Evolutionary conservation across 345 rosid species (phyloP).

Genomic region (Theobroma cacao): DNA sequence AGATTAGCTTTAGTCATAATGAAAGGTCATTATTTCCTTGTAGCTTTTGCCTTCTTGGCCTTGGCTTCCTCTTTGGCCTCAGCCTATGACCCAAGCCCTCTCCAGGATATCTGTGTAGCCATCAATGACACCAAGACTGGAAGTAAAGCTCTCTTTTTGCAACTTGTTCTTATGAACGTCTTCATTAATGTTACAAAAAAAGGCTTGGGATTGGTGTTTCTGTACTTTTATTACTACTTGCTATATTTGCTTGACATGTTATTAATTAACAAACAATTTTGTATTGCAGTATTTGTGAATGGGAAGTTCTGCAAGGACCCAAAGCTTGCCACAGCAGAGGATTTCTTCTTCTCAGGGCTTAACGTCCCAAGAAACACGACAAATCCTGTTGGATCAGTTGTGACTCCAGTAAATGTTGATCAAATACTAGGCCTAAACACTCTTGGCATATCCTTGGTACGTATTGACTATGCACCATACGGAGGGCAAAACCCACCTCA

Average conservation of each 20-base stretch:
- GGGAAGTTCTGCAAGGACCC: constrained; percentile 42
- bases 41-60: constrained; percentile 15
- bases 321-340: constrained; percentile 13
- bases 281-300: constrained; percentile 32
- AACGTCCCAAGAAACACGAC: constrained; percentile 13
- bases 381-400: constrained; percentile 21
- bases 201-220: not conserved
- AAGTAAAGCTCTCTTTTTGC: not conserved
- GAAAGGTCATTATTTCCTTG: constrained; percentile 10
- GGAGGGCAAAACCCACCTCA: constrained; percentile 30
- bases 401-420: not conserved
- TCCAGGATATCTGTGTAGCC: constrained; percentile 35
- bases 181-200: no score
- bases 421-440: constrained; percentile 30
- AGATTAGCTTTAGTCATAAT: not conserved
- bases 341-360: constrained; percentile 22
- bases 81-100: constrained; percentile 29
- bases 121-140: constrained; percentile 5
- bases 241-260: not conserved
- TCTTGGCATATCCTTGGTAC: constrained; percentile 24
- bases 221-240: no score
- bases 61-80: constrained; percentile 7
- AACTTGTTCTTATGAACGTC: not conserved
- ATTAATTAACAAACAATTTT: not conserved
- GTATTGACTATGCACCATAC: constrained; percentile 22